Percentiles rank a stretch among this genome's conserved stretches.
These are phyloP conservation scores for Dryadomyces quercus-mongolicae DNA, from an alignment of 2,329 filamentous ascomycete genomes.

Conservation along the genomic window DNA sequence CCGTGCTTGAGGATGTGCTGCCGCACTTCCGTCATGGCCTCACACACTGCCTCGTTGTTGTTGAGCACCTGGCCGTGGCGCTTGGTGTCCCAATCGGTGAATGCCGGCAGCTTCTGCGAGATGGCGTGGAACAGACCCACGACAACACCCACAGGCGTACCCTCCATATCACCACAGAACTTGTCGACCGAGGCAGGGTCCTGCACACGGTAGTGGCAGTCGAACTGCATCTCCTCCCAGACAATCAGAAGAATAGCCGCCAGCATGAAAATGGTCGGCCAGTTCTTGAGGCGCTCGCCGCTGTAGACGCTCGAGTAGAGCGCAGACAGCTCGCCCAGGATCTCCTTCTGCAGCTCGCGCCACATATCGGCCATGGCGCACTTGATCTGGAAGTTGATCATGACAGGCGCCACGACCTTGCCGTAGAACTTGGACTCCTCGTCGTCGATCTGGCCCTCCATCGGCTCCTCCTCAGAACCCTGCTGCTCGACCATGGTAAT, in stretches of 20 bases:
- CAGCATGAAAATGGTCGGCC: constrained; percentile 97
- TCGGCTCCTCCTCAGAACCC: constrained; percentile 61
- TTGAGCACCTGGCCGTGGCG: constrained; percentile 85
- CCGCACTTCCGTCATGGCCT: constrained; percentile 91
- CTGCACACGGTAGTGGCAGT: constrained; percentile 89
- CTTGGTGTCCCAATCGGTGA: constrained; percentile 86
- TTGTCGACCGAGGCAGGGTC: constrained; percentile 77
- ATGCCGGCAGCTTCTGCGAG: constrained; percentile 85
- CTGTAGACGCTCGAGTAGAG: constrained; percentile 98
- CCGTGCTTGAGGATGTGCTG: constrained; percentile 88
- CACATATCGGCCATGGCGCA: constrained; percentile 95
- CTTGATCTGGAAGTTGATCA: constrained; percentile 99
- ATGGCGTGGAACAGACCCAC: constrained; percentile 96
- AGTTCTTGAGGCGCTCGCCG: constrained; percentile 95
- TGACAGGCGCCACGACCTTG: constrained; percentile 85
- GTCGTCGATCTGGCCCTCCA: constrained; percentile 76
- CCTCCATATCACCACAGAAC: constrained; percentile 96
- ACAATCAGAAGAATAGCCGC: constrained; percentile 86
- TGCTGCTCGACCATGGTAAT: constrained; percentile 90
- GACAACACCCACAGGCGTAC: constrained; percentile 88
- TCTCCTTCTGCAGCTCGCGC: constrained; percentile 93
- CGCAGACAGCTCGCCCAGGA: constrained; percentile 81
- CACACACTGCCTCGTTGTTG: constrained; percentile 85
- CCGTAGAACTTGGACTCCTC: constrained; percentile 78
- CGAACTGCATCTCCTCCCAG: constrained; percentile 98